A percentile compares a stretch with the other conserved stretches of the same genome.
Evolutionary conservation across 2,329 filamentous ascomycete species (phyloP).

Genomic region (Samsoniella hepiali): DNA sequence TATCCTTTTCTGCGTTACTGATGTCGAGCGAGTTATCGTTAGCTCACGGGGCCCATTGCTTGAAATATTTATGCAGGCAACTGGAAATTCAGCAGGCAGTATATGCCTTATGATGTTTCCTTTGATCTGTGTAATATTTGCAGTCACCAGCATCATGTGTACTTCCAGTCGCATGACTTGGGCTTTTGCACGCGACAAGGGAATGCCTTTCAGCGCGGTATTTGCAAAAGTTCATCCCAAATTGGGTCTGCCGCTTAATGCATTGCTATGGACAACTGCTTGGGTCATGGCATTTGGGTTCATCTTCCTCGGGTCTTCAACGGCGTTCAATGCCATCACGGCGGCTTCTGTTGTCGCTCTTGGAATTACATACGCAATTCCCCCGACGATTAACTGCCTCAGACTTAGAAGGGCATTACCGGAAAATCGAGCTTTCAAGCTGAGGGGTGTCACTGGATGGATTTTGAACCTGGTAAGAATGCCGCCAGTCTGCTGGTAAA

Average conservation of each 20-base stretch:
- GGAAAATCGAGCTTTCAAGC: neutral
- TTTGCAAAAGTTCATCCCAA: conserved; percentile 60
- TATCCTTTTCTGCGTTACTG: conserved; percentile 60
- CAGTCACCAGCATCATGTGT: conserved; percentile 61
- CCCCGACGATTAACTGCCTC: conserved; percentile 61
- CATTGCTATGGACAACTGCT: conserved; percentile 56
- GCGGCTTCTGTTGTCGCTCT: conserved; percentile 69
- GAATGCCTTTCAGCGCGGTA: conserved; percentile 57
- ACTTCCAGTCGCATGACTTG: conserved; percentile 64
- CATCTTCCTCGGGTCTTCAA: conserved; percentile 62
- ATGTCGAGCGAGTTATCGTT: conserved; percentile 53
- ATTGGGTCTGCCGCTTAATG: conserved; percentile 65
- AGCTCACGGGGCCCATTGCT: conserved; percentile 56
- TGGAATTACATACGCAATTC: conserved; percentile 70
- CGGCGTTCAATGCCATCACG: conserved; percentile 69
- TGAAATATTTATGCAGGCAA: conserved; percentile 62
- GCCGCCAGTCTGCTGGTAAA: neutral
- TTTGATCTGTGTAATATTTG: conserved; percentile 60
- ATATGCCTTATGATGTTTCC: conserved; percentile 67
- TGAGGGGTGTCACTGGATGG: neutral
- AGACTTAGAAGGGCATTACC: neutral
- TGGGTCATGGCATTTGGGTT: conserved; percentile 65
- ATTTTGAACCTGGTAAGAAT: conserved; percentile 1
- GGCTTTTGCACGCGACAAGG: conserved; percentile 62
- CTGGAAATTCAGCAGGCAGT: conserved; percentile 56